Conservation (phyloP, 169 alveolate genomes). For the Eimeria brunetti region DNA sequence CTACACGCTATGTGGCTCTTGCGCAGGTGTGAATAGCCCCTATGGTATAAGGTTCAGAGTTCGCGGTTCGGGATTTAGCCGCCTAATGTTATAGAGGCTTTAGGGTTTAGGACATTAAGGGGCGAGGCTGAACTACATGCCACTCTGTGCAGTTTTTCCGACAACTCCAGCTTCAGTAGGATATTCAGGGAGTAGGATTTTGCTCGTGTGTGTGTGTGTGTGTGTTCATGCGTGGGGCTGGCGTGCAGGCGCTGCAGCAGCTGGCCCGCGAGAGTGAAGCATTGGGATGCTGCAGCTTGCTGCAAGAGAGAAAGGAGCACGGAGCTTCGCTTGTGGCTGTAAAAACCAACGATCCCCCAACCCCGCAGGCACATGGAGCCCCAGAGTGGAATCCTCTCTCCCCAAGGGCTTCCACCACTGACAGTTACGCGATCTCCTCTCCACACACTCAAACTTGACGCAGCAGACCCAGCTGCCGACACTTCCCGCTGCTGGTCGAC, state of each 20-base stretch:
- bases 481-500: neutral
- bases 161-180: neutral
- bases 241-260: constrained; percentile 57
- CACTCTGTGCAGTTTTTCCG: neutral
- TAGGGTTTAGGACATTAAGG: neutral
- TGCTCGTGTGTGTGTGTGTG: neutral
- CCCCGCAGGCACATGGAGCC: constrained; percentile 29
- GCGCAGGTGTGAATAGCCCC: constrained; percentile 13
- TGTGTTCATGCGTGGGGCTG: neutral
- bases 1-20: constrained; percentile 49
- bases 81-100: neutral
- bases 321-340: constrained; percentile 18
- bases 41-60: neutral
- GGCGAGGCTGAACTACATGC: neutral
- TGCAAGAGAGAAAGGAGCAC: neutral
- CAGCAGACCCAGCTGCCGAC: neutral
- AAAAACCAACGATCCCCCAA: neutral
- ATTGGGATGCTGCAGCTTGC: neutral
- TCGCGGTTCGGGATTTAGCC: neutral
- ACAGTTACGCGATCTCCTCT: constrained; percentile 43
- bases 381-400: constrained; percentile 26
- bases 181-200: neutral
- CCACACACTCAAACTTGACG: constrained; percentile 2
- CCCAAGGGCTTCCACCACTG: constrained; percentile 53
- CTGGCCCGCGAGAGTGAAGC: constrained; percentile 53